phyloP scores from a whole-genome alignment of 345 rosid species.

The Angophora floribunda region DNA sequence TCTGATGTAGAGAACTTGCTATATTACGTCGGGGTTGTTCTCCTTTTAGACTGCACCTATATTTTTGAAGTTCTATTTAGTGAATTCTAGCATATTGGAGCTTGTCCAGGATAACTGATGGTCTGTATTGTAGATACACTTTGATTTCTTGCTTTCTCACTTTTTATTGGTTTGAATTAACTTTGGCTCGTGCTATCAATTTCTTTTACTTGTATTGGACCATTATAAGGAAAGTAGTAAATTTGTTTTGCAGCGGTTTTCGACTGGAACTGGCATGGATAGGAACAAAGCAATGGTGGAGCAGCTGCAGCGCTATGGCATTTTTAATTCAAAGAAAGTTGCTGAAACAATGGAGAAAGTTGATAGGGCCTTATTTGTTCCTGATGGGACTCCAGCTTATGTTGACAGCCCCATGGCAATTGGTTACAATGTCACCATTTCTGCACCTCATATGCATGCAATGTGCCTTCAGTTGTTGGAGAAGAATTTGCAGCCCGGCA shows the following conservation, averaged over 20 bases:
- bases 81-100: background rate
- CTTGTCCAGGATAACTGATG: background rate
- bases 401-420: conserved; percentile 77
- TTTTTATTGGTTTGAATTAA: background rate
- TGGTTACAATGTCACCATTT: conserved; percentile 95
- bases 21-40: background rate
- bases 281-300: conserved; percentile 72
- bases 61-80: background rate
- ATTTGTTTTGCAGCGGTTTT: conserved; percentile 25
- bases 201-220: background rate
- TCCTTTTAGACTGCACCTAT: background rate
- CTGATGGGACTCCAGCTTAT: conserved; percentile 60
- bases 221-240: background rate
- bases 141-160: background rate
- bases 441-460: conserved; percentile 99
- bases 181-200: background rate
- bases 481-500: conserved; percentile 79
- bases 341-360: conserved; percentile 80
- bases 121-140: background rate
- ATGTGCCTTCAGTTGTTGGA: conserved; percentile 81
- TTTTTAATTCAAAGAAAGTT: conserved; percentile 51
- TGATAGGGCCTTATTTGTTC: conserved; percentile 82
- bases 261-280: conserved; percentile 32
- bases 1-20: background rate
- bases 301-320: conserved; percentile 49